Evolutionary conservation across 2,329 filamentous ascomycete species (phyloP), one percentile per base, ranked within the genome.

Genomic region (Aspergillus intermedius): DNA sequence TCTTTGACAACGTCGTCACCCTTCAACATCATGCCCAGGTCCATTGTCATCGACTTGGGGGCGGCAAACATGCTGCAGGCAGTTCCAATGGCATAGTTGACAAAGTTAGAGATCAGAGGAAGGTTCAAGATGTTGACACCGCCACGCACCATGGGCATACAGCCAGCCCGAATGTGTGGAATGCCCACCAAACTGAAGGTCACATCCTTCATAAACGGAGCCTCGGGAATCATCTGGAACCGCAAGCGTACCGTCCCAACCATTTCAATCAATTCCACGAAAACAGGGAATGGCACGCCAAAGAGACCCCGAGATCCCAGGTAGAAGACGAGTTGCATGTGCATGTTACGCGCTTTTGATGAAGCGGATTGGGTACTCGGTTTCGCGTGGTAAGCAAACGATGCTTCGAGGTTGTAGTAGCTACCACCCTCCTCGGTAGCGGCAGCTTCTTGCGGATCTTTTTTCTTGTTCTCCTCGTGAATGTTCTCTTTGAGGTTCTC

Each of bases 241-340:
- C 91, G 81, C 30, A 96, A 67, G 37, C 91, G 82, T 13, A 91
- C 84, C 0, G 91, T 97, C 2, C 88, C 89, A 19, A 97, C 87
- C n/a, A 97, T 76, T 15, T 89, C 86, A 57, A 87, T 83, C n/a
- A 97, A 76, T 68, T 96, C 91, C 48, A 95, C 89, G 63, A 86
- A 94, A 44, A 95, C 87, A 0, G 89, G 90, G 17, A 95, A 76
- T 0, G 90, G 90, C 0, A 95, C 84, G 23, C 91, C 91, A 57
- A 96, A 93, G 4, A 96, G 76, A 0, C 91, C 91, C 63, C 87
- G 89, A 62, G 95, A 75, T 49, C 93, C 93, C 1, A 97, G 79
- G 56, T 96, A 97, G 67, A 98, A 97, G 7, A 96, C 82, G 12
- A 97, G 72, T 60, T 94, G 87, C 89, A 96, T 95, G 61, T 95